Conservation (phyloP, 345 rosid genomes). For the Aquilaria sinensis region DNA sequence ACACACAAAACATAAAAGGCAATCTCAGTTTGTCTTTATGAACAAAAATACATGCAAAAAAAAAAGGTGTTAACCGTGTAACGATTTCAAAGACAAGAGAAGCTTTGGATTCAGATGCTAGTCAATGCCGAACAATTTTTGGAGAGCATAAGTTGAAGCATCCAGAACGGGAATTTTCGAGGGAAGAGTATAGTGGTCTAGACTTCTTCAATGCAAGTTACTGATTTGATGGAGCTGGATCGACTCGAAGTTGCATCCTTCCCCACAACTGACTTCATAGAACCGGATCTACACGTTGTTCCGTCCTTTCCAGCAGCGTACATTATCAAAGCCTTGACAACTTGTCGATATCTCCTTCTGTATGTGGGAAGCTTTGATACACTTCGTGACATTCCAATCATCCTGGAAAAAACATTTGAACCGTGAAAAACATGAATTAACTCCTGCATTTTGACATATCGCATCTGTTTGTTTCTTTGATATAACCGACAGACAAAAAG, state of each 20-base stretch:
- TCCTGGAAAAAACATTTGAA: slow-evolving; percentile 26
- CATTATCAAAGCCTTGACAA: slow-evolving; percentile 51
- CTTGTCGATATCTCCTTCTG: slow-evolving; percentile 57
- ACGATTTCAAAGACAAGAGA: no score
- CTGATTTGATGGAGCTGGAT: slow-evolving; percentile 35
- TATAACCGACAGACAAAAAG: not conserved
- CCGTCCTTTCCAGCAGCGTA: slow-evolving; percentile 36
- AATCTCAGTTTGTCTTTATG: no score
- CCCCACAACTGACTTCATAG: slow-evolving; percentile 38
- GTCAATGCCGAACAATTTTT: no score
- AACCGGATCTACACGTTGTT: slow-evolving; percentile 21
- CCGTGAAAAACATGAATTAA: no score
- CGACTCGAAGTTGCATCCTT: slow-evolving; percentile 24
- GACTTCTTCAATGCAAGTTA: slow-evolving; percentile 27
- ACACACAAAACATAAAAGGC: no score
- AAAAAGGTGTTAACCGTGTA: no score
- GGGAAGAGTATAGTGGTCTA: slow-evolving; percentile 6
- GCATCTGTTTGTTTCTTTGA: not conserved
- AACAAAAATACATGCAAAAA: no score
- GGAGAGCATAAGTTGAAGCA: no score
- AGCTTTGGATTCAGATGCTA: no score
- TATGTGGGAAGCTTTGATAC: slow-evolving; percentile 66
- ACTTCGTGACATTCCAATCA: slow-evolving; percentile 64
- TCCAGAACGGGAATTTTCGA: no score
- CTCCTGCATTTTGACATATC: no score